These are phyloP conservation scores for Kalanchoe fedtschenkoi DNA, from an alignment of 164 flowering plant species.

Conservation along the genomic window DNA sequence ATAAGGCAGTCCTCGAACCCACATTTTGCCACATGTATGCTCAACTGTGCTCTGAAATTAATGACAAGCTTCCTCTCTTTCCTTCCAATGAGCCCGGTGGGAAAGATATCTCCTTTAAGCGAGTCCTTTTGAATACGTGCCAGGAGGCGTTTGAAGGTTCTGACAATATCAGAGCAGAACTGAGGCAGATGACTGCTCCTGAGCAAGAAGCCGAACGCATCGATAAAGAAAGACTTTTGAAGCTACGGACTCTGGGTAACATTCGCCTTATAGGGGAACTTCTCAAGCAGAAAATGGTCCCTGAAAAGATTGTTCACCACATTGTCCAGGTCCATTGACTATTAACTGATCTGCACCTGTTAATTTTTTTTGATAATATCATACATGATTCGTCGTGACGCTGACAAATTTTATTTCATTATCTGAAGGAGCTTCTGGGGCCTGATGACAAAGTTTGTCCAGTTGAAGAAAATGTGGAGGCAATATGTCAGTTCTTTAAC, in stretches of 20 bases:
- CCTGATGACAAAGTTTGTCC: constrained; percentile 61
- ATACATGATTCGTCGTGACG: not conserved
- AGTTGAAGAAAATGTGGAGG: constrained; percentile 95
- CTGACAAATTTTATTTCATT: not conserved
- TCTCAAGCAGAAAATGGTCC: constrained; percentile 94
- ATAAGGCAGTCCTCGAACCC: constrained; percentile 92
- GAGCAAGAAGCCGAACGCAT: constrained; percentile 79
- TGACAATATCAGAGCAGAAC: constrained; percentile 65
- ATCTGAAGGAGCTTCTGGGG: constrained; percentile 73
- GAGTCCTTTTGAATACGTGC: constrained; percentile 76
- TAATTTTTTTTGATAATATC: not conserved
- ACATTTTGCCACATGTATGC: constrained; percentile 98
- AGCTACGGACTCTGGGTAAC: constrained; percentile 90
- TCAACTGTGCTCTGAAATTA: constrained; percentile 78
- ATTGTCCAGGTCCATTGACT: constrained; percentile 64
- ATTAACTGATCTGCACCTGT: not conserved
- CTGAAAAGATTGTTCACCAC: constrained; percentile 91
- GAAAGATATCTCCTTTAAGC: constrained; percentile 78
- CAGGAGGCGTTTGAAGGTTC: constrained; percentile 98
- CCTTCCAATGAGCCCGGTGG: constrained; percentile 88
- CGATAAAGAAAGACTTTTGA: constrained; percentile 75
- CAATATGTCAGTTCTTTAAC: constrained; percentile 86
- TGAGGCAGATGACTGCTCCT: constrained; percentile 74
- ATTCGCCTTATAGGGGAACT: constrained; percentile 95
- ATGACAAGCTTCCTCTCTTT: constrained; percentile 82